Evolutionary conservation across 2,329 filamentous ascomycete species (phyloP).

Genomic region (Cadophora sp.): DNA sequence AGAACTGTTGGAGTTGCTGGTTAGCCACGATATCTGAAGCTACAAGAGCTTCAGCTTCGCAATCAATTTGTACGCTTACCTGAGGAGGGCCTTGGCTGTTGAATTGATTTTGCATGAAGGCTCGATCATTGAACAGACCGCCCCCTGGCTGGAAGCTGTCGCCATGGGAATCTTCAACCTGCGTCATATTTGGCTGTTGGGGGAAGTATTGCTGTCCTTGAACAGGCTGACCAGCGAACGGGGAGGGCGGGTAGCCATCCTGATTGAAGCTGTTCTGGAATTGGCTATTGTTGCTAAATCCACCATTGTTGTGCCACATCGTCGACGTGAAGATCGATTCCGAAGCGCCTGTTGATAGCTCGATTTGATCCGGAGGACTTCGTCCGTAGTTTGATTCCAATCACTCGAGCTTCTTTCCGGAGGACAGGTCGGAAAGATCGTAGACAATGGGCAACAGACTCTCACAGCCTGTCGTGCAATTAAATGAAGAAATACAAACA

Average conservation of each 20-base stretch:
- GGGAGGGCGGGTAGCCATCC: conserved; percentile 33
- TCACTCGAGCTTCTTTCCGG: not conserved
- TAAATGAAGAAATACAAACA: not conserved
- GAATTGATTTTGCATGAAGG: conserved; percentile 38
- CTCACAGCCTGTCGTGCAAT: not conserved
- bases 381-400: not conserved
- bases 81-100: conserved; percentile 28
- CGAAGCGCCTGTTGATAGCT: not conserved
- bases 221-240: conserved; percentile 24
- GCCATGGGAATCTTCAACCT: conserved; percentile 30
- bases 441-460: not conserved
- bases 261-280: conserved; percentile 38
- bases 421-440: not conserved
- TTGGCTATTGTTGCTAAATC: conserved; percentile 37
- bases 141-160: conserved; percentile 35
- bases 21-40: conserved; percentile 27
- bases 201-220: conserved; percentile 33
- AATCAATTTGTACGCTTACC: conserved; percentile 31
- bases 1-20: conserved; percentile 32
- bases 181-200: conserved; percentile 31
- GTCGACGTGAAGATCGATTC: conserved; percentile 4
- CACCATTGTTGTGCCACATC: conserved; percentile 32
- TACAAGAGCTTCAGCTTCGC: not conserved
- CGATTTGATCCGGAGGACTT: not conserved
- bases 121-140: conserved; percentile 33